Evolutionary conservation across 2,329 filamentous ascomycete species (phyloP).

Genomic region (Septoria linicola): DNA sequence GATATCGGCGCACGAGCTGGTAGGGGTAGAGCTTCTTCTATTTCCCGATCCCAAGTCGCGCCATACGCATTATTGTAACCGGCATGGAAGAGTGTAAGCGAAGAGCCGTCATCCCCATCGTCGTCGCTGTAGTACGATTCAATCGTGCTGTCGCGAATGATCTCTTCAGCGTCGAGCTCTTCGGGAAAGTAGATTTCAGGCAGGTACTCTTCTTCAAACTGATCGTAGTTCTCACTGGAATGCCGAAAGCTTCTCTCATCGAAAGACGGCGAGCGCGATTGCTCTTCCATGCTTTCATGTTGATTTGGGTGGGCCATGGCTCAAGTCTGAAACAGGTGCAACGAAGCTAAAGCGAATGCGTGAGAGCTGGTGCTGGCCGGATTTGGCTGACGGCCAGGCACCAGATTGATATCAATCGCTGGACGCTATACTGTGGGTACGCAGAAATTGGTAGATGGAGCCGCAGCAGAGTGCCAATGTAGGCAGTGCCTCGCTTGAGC

Average conservation of each 20-base stretch:
- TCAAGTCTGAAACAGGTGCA: slow-evolving; percentile 5
- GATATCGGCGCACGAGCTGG: slow-evolving; percentile 13
- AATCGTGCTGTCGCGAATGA: slow-evolving; percentile 17
- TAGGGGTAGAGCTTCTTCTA: slow-evolving; percentile 4
- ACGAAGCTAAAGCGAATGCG: slow-evolving; percentile 9
- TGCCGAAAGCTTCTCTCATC: slow-evolving; percentile 1
- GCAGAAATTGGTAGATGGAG: not conserved
- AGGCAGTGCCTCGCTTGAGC: slow-evolving; percentile 13
- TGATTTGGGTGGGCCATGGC: slow-evolving; percentile 8
- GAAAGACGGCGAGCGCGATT: not conserved
- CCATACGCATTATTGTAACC: slow-evolving; percentile 11
- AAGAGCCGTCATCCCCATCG: slow-evolving; percentile 14
- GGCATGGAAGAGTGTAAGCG: slow-evolving; percentile 18
- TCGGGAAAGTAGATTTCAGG: slow-evolving; percentile 6
- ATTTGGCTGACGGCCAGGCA: not conserved
- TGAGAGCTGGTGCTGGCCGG: not conserved
- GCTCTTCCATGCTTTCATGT: not conserved
- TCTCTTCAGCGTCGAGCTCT: slow-evolving; percentile 2
- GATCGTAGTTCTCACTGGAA: slow-evolving; percentile 4
- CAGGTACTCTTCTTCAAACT: slow-evolving; percentile 7
- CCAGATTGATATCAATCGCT: slow-evolving; percentile 1
- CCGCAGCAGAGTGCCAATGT: slow-evolving; percentile 11
- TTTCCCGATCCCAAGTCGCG: slow-evolving; percentile 11
- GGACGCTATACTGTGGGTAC: not conserved
- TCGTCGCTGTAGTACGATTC: slow-evolving; percentile 20